phyloP scores from a whole-genome alignment of 495 filamentous ascomycete species.

The Hypomontagnella submonticulosa region DNA sequence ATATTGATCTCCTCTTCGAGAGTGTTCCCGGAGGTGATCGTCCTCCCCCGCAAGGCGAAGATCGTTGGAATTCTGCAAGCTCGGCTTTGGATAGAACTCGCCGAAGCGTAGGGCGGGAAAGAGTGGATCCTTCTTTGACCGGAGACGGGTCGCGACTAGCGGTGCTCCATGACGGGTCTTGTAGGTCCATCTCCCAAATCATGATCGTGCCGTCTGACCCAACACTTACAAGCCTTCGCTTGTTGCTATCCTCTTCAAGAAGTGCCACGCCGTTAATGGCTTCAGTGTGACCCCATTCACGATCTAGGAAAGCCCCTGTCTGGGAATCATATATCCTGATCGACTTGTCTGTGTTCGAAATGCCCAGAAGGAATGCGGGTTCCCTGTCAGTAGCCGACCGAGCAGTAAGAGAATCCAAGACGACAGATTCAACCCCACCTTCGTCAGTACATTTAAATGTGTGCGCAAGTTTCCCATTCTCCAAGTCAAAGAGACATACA shows the following conservation, averaged over 20 bases:
- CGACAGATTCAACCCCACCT: conserved; percentile 80
- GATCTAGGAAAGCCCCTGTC: conserved; percentile 77
- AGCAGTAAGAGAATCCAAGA: conserved; percentile 79
- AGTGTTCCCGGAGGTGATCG: conserved; percentile 72
- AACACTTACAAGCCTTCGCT: conserved; percentile 73
- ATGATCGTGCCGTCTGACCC: conserved; percentile 88
- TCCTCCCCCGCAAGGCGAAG: conserved; percentile 66
- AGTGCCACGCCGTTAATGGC: conserved; percentile 86
- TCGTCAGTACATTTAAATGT: conserved; percentile 85
- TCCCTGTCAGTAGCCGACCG: conserved; percentile 55
- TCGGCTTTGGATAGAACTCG: conserved; percentile 81
- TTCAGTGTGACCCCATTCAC: conserved; percentile 94
- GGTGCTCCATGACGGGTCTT: conserved; percentile 48
- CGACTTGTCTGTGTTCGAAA: conserved; percentile 95
- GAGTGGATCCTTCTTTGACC: conserved; percentile 59
- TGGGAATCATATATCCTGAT: conserved; percentile 87
- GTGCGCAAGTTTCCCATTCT: conserved; percentile 73
- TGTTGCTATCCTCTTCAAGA: conserved; percentile 66
- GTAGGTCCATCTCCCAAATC: conserved; percentile 75
- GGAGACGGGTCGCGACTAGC: conserved; percentile 60
- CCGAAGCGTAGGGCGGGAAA: conserved; percentile 74
- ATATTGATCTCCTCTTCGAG: conserved; percentile 56
- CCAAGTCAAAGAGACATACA: conserved; percentile 78
- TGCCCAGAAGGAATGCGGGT: conserved; percentile 72
- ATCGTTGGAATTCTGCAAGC: conserved; percentile 77